Evolutionary conservation across 352 stramenopile species (phyloP), one percentile per base, ranked within the genome.

Genomic region (Plasmopara viticola): DNA sequence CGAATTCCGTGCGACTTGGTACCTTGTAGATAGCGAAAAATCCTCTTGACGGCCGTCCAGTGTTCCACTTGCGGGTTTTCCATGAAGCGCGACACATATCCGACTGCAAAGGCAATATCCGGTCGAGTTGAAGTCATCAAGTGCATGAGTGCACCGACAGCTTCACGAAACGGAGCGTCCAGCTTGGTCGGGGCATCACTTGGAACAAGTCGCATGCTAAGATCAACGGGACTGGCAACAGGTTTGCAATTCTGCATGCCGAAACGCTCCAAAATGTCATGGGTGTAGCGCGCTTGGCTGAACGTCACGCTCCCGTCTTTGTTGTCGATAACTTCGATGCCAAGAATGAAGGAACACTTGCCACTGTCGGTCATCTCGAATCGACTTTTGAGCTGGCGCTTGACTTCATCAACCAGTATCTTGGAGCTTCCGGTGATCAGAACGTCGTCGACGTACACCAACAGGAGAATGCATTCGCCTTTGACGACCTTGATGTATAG

Each of bases 31-130:
- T 57, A 38, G 31, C 48, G 56, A 5, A 43, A 41, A 35, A 25
- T 25, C 20, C 20, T 25, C 20, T 43, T 62, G 56, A 57, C 38
- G 28, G 38, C 45, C 45, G 34, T 39, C 44, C 49, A 63, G 31
- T 63, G 51, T 9, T 64, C 40, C 0, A 46, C 45, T 53, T 64
- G 51, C 0, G 33, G 41, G 52, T 64, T 14, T 53, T 17, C 46
- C 20, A 64, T 56, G 51, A 60, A 64, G 28, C 57, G 49, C 15
- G 56, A 51, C 0, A 64, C 45, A 28, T 58, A 63, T 0, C 46
- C 42, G 0, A 56, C 54, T 0, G 41, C 54, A 5, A 44, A 62
- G 6, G 44, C 48, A 31, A 62, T 58, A 12, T 58, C 49, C 35
- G 56, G 56, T 2, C 38, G 56, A 37, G 55, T 53, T 5, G 49